Percentiles rank a stretch among this genome's conserved stretches.
Evolutionary conservation across 768 basidiomycete species (phyloP).

Genomic region (Panaeolus cyanescens): DNA sequence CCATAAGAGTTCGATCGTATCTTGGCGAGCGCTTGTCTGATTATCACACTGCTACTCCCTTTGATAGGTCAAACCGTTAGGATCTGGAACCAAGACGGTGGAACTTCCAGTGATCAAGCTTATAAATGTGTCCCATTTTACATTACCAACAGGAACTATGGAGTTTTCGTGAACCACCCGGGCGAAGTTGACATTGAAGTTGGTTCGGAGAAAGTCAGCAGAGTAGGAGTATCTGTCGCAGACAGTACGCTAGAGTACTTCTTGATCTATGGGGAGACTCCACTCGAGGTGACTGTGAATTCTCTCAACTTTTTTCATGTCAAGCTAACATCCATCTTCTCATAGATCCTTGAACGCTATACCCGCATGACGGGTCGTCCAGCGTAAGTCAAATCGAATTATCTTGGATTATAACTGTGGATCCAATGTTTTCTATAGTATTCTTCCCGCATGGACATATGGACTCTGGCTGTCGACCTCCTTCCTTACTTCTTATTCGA

Average conservation of each 20-base stretch:
- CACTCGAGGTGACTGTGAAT: slow-evolving; percentile 48
- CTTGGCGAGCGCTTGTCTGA: slow-evolving; percentile 5
- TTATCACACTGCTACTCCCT: background rate
- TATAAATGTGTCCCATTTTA: slow-evolving; percentile 74
- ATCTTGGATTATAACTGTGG: too few relatives aligned
- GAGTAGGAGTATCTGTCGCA: slow-evolving; percentile 65
- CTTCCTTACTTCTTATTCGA: slow-evolving; percentile 72
- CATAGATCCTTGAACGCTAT: slow-evolving; percentile 59
- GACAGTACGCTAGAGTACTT: slow-evolving; percentile 70
- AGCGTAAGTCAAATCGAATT: slow-evolving; percentile 47
- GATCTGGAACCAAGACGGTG: slow-evolving; percentile 78
- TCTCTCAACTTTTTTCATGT: background rate
- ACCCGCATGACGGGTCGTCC: slow-evolving; percentile 67
- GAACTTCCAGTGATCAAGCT: slow-evolving; percentile 68
- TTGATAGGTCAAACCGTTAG: slow-evolving; percentile 53
- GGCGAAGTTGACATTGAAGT: slow-evolving; percentile 80
- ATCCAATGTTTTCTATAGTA: slow-evolving; percentile 35
- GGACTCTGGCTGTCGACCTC: slow-evolving; percentile 80
- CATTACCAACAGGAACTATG: slow-evolving; percentile 70
- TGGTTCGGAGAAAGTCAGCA: slow-evolving; percentile 63
- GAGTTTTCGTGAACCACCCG: slow-evolving; percentile 75
- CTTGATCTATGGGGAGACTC: slow-evolving; percentile 68
- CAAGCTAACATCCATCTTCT: background rate
- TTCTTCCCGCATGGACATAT: slow-evolving; percentile 74
- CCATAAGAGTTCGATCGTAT: slow-evolving; percentile 9